Evolutionary conservation across 1,284 basidiomycete species (phyloP), one percentile per base, ranked within the genome.

Genomic region (Marasmius tenuissimus): DNA sequence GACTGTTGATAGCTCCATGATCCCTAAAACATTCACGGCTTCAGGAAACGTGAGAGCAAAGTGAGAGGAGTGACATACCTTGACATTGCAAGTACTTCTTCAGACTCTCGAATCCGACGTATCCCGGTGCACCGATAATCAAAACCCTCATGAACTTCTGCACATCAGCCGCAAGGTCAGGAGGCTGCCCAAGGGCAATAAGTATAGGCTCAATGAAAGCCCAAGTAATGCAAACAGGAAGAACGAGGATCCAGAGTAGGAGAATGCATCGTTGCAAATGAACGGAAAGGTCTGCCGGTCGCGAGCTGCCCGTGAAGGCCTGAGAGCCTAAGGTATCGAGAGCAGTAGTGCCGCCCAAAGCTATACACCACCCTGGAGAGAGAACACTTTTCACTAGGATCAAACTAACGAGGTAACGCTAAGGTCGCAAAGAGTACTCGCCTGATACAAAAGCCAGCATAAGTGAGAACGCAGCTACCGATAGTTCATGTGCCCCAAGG

Each of bases 81-180:
- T 92, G 89, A 61, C 89, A 90, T 70, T 92, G 89, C 22, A 92
- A 71, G 72, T 91, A 92, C 73, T 90, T 92, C 72, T 91, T 92
- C 66, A 91, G 74, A 58, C 84, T 86, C 71, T 92, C 90, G 63
- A 92, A 92, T 8, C 84, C 88, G 63, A 92, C 84, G 69, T 90
- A 91, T 6, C 83, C 89, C 0, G 91, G 89, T 0, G 85, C 87
- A 1, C 85, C 89, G 45, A 85, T 60, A 55, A 85, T 79, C 55
- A 92, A 73, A 27, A 91, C 70, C 10, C 89, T 82, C 65, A 91
- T 75, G 68, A 89, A 89, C 16, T 68, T 68, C 68, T 91, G 87
- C 0, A 88, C 87, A 66, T 87, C 81, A 54, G 71, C 72, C 63
- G 85, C 83, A 45, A 92, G 80, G 18, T 69, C 69, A 10, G 66